These are phyloP conservation scores for Verticillium isaacii DNA, from an alignment of 2,329 filamentous ascomycete species.

Conservation along the genomic window DNA sequence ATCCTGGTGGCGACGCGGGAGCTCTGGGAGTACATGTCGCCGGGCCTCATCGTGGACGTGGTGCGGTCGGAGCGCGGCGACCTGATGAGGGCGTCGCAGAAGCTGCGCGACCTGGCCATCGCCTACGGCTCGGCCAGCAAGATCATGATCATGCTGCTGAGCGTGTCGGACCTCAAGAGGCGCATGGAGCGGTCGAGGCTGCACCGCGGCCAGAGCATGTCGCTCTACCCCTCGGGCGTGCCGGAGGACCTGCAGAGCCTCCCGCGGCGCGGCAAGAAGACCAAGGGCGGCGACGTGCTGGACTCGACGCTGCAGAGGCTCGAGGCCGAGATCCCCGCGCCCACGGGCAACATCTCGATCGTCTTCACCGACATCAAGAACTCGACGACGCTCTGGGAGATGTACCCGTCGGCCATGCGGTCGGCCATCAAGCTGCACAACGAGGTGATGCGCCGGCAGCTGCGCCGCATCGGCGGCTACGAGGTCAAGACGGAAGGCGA, in stretches of 20 bases:
- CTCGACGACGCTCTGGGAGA: conserved; percentile 94
- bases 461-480: conserved; percentile 91
- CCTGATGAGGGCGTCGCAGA: conserved; percentile 91
- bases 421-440: conserved; percentile 97
- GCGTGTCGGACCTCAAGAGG: conserved; percentile 84
- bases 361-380: conserved; percentile 99
- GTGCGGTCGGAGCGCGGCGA: conserved; percentile 81
- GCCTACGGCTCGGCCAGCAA: conserved; percentile 91
- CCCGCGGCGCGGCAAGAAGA: conserved; percentile 62
- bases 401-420: conserved; percentile 90
- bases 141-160: conserved; percentile 99
- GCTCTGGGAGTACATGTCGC: conserved; percentile 90
- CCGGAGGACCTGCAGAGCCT: conserved; percentile 64
- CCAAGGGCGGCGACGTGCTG: conserved; percentile 52
- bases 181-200: conserved; percentile 68
- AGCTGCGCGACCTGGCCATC: conserved; percentile 89
- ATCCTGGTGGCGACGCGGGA: conserved; percentile 87
- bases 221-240: conserved; percentile 72
- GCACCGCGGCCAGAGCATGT: conserved; percentile 77
- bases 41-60: conserved; percentile 87
- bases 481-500: conserved; percentile 99
- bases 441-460: conserved; percentile 88
- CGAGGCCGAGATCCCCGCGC: conserved; percentile 85
- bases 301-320: conserved; percentile 85
- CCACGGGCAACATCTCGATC: conserved; percentile 84